These are phyloP conservation scores for Sarocladium strictum DNA, from an alignment of 2,329 filamentous ascomycete genomes.

Conservation along the genomic window DNA sequence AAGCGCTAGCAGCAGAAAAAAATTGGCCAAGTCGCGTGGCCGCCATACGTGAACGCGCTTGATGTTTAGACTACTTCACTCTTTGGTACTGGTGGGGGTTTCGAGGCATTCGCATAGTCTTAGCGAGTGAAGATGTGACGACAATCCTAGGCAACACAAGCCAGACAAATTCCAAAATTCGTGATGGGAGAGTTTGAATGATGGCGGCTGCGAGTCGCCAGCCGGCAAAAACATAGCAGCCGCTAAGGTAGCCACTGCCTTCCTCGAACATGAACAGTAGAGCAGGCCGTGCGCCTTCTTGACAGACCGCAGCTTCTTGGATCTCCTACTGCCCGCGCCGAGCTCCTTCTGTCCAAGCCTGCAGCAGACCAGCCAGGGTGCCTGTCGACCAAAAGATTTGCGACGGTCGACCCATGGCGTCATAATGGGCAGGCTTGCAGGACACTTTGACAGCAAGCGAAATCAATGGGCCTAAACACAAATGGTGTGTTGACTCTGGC, in stretches of 20 bases:
- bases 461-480: too few relatives aligned
- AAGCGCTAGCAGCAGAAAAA: not conserved
- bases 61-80: not conserved
- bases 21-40: conserved; percentile 1
- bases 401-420: not conserved
- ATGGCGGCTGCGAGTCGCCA: too few relatives aligned
- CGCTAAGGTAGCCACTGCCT: too few relatives aligned
- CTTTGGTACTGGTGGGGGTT: too few relatives aligned
- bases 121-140: too few relatives aligned
- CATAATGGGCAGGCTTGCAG: not conserved
- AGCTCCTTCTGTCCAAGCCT: conserved; percentile 1
- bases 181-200: not conserved
- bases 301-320: not conserved
- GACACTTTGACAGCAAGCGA: not conserved
- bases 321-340: not conserved
- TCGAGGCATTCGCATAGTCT: not conserved
- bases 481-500: too few relatives aligned
- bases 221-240: too few relatives aligned
- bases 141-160: not conserved
- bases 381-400: not conserved
- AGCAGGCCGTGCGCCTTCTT: not conserved
- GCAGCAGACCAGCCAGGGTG: not conserved
- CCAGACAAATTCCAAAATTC: not conserved
- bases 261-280: not conserved
- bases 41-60: not conserved